These are phyloP conservation scores for Russula sp. DNA, from an alignment of 768 basidiomycete species.

Conservation along the genomic window DNA sequence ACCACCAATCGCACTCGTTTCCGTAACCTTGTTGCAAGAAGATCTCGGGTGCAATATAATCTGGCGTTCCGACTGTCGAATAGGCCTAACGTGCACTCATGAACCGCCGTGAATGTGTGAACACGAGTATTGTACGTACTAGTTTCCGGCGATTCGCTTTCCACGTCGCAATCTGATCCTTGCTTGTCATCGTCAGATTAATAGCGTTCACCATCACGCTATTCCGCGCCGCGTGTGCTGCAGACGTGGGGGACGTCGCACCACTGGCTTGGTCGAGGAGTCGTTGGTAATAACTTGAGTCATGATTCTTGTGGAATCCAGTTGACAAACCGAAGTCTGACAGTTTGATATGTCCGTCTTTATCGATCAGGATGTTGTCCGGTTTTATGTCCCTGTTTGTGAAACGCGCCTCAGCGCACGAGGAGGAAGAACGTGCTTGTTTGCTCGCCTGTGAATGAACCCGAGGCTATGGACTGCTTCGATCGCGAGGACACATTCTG, in stretches of 20 bases:
- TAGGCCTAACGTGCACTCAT: conserved; percentile 58
- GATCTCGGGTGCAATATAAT: conserved; percentile 95
- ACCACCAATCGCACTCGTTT: conserved; percentile 99
- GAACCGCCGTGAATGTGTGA: conserved; percentile 6
- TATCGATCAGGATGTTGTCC: conserved; percentile 98
- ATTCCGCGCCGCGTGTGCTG: conserved; percentile 64
- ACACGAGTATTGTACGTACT: conserved; percentile 37
- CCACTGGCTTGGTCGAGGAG: conserved; percentile 65
- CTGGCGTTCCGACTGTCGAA: conserved; percentile 96
- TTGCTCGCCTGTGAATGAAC: conserved; percentile 87
- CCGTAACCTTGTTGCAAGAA: conserved; percentile 97
- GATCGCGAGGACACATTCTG: conserved; percentile 96
- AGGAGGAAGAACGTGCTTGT: not conserved
- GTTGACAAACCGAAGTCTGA: conserved; percentile 98
- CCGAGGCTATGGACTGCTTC: conserved; percentile 96
- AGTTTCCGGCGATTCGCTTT: conserved; percentile 96
- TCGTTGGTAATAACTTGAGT: conserved; percentile 90
- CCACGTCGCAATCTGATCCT: conserved; percentile 95
- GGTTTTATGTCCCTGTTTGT: conserved; percentile 89
- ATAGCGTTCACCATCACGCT: conserved; percentile 98
- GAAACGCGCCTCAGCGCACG: conserved; percentile 8
- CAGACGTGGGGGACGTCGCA: conserved; percentile 37
- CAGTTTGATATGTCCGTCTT: conserved; percentile 93
- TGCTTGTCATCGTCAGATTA: conserved; percentile 90
- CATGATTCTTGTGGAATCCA: conserved; percentile 98